A percentile compares a stretch with the other conserved stretches of the same genome.
These are phyloP conservation scores for Kuraishia molischiana DNA, from an alignment of 805 yeast species.

Conservation along the genomic window DNA sequence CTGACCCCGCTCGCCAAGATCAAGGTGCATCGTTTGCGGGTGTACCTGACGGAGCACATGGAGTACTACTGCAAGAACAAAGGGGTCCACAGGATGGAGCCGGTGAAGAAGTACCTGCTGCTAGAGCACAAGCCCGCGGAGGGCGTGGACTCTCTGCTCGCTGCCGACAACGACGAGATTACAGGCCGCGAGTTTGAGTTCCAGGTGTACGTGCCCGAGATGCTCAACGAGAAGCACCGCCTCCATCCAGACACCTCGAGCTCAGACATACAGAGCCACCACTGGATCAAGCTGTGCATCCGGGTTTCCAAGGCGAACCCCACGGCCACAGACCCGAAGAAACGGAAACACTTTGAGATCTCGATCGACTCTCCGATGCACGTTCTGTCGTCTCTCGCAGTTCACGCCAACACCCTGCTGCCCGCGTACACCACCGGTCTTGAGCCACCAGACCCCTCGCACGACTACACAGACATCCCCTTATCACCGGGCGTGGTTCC, in stretches of 20 bases:
- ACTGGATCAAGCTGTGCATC: constrained; percentile 89
- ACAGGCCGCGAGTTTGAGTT: constrained; percentile 76
- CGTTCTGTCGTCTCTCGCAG: constrained; percentile 64
- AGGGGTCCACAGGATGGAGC: constrained; percentile 88
- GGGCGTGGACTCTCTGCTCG: constrained; percentile 37
- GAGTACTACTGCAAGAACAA: constrained; percentile 84
- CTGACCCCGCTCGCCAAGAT: constrained; percentile 84
- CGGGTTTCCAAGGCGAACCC: constrained; percentile 65
- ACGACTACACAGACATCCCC: constrained; percentile 15
- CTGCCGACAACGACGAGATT: constrained; percentile 40
- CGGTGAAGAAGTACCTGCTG: constrained; percentile 68
- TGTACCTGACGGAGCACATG: constrained; percentile 79
- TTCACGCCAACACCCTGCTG: constrained; percentile 68
- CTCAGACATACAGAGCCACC: constrained; percentile 76
- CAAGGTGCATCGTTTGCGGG: constrained; percentile 74
- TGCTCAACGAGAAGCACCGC: constrained; percentile 41
- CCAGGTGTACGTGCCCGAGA: constrained; percentile 75
- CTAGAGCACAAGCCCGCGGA: constrained; percentile 68
- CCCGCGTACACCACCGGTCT: constrained; percentile 47
- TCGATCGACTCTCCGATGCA: constrained; percentile 93
- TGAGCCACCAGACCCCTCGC: constrained; percentile 12
- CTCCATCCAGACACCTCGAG: constrained; percentile 83
- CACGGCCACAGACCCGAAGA: constrained; percentile 28
- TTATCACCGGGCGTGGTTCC: constrained; percentile 46
- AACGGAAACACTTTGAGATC: constrained; percentile 88